Base-by-base conservation (phyloP, 1,284 basidiomycete genomes). In the Irpex sp. region DNA sequence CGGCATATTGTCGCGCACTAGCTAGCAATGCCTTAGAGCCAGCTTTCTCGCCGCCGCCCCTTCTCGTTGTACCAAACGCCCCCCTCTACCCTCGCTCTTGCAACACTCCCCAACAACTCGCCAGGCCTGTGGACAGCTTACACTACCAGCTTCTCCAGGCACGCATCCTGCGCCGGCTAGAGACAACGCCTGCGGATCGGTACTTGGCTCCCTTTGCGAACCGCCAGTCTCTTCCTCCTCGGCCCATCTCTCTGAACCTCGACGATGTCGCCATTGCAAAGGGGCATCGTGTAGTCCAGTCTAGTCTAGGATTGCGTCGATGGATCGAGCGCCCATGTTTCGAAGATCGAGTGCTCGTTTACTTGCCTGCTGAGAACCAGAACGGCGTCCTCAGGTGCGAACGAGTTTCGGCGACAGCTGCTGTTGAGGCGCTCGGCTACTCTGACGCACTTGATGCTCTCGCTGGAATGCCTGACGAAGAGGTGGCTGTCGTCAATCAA, bases 271-370 rank as follows among this genome's bases (percentile, higher is more conserved):
- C 78, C 26, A 79, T 83, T n/a, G 71, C 77, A 58, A 73, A 77
- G 47, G 69, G 76, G 13, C 75, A 74, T 43, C 75, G 74, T 17
- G 70, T 86, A 35, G 75, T 76, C 26, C 65, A 72, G 21, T 77
- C 74, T 57, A 89, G 87, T 68, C 77, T 76, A 15, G 87, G 88
- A 58, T 75, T 93, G 51, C 80, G 79, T 60, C 81, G 75, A 21
- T 93, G 92, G 92, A 80, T 85, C 64, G 75, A 77, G 37, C 84
- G 91, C 4, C 86, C 89, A 17, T 88, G 87, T 70, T 92, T 91
- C 71, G 91, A 93, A 71, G 88, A 92, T 62, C 80, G 90, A 26
- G 76, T 82, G 67, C 74, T 76, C 21, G 76, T 89, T 2, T 89
- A 85, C 78, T 71, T 80, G 11, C 76, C 78, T 11, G 37, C 39